Evolutionary conservation across 441 rosid species (phyloP).

Genomic region (Pelargonium myrrhifolium): DNA sequence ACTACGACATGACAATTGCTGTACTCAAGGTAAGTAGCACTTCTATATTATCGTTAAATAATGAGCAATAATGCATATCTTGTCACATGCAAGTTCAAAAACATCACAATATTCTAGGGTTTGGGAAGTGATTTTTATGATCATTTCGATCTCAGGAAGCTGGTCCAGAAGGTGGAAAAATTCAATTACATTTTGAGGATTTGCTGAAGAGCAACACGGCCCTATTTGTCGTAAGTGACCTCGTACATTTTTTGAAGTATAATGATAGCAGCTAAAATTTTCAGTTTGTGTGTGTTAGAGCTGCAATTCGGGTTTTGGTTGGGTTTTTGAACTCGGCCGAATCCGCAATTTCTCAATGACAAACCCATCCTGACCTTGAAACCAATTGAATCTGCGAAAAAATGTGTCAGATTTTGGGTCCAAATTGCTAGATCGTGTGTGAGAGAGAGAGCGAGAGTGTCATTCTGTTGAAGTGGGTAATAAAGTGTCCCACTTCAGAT

Average conservation of each 20-base stretch:
- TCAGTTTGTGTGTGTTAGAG: too few relatives aligned
- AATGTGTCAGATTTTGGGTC: too few relatives aligned
- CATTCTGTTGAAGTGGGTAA: too few relatives aligned
- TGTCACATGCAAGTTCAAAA: not conserved
- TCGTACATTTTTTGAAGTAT: not conserved
- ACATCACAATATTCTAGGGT: not conserved
- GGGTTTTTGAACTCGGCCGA: too few relatives aligned
- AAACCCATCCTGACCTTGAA: too few relatives aligned
- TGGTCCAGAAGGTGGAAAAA: slow-evolving; percentile 90
- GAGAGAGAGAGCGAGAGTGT: too few relatives aligned
- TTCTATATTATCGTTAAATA: not conserved
- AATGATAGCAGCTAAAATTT: too few relatives aligned
- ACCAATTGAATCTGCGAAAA: too few relatives aligned
- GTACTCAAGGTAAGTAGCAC: slow-evolving; percentile 56
- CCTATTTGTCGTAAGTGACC: slow-evolving; percentile 67
- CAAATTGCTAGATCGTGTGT: too few relatives aligned
- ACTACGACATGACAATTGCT: slow-evolving; percentile 92
- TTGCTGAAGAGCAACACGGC: slow-evolving; percentile 82
- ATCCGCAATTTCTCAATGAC: too few relatives aligned
- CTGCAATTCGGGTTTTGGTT: too few relatives aligned
- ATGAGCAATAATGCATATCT: not conserved
- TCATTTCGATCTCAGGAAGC: slow-evolving; percentile 63
- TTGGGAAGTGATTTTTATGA: slow-evolving; percentile 10
- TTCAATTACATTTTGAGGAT: slow-evolving; percentile 89
- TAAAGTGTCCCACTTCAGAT: too few relatives aligned